phyloP scores from a whole-genome alignment of 148 eudicot genomes.

The Chenopodium quinoa region DNA sequence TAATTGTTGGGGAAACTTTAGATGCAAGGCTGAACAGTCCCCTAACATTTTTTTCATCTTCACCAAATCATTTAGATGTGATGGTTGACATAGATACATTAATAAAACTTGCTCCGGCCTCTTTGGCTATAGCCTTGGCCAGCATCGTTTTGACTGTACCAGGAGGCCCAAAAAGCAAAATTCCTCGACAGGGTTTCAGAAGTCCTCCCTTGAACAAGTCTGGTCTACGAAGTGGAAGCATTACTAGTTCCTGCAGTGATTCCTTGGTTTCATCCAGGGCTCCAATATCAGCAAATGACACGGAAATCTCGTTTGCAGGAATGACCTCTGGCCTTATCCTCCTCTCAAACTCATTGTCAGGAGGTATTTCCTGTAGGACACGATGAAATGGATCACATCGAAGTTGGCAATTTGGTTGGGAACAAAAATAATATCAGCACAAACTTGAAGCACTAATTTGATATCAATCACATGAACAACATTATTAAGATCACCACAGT shows the following conservation, averaged over 20 bases:
- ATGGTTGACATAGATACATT: constrained; percentile 95
- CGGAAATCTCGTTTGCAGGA: constrained; percentile 79
- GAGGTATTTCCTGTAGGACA: constrained; percentile 55
- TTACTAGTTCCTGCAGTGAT: constrained; percentile 82
- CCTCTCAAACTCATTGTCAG: constrained; percentile 95
- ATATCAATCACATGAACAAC: not conserved
- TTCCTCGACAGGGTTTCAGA: constrained; percentile 88
- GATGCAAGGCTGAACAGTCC: constrained; percentile 87
- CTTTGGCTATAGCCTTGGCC: constrained; percentile 94
- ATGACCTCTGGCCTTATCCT: constrained; percentile 92
- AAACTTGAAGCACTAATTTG: not conserved
- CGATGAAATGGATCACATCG: not conserved
- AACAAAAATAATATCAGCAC: not conserved
- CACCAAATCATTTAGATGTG: constrained; percentile 97
- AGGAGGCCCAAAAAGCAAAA: constrained; percentile 90
- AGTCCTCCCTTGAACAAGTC: constrained; percentile 87
- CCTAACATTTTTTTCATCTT: constrained; percentile 94
- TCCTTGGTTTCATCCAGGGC: constrained; percentile 78
- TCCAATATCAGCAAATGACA: constrained; percentile 83
- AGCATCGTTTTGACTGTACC: constrained; percentile 96
- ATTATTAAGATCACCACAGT: not conserved
- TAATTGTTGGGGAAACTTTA: constrained; percentile 90
- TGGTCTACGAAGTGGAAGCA: constrained; percentile 93
- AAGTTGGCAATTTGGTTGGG: not conserved
- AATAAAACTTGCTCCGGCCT: constrained; percentile 94